A percentile compares a stretch with the other conserved stretches of the same genome.
phyloP scores from a whole-genome alignment of 306 rosid species.

The Malus fusca region DNA sequence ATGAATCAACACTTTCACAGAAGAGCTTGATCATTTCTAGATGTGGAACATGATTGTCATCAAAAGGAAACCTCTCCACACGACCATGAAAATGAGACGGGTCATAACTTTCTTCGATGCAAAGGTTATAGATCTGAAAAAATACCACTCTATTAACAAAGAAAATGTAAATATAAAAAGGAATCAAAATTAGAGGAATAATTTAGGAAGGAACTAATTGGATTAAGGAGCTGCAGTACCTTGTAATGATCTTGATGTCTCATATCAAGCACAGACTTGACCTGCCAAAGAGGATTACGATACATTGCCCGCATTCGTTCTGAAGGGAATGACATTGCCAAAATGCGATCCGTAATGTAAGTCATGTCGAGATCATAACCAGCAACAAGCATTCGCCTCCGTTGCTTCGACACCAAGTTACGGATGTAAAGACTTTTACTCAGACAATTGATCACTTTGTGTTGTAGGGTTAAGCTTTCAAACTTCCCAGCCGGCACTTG shows the following conservation, averaged over 20 bases:
- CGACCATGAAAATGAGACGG: slow-evolving; percentile 73
- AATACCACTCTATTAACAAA: neutral
- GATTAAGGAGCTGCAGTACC: slow-evolving; percentile 23
- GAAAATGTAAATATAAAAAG: neutral
- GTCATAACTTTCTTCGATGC: slow-evolving; percentile 84
- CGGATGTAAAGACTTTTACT: slow-evolving; percentile 60
- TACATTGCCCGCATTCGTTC: slow-evolving; percentile 86
- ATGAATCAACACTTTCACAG: slow-evolving; percentile 71
- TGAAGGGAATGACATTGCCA: slow-evolving; percentile 96
- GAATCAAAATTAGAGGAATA: neutral
- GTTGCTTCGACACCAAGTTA: slow-evolving; percentile 80
- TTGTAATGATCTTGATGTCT: slow-evolving; percentile 74
- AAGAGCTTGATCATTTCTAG: slow-evolving; percentile 68
- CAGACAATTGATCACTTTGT: slow-evolving; percentile 56
- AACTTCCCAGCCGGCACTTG: slow-evolving; percentile 33
- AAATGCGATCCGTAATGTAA: slow-evolving; percentile 66
- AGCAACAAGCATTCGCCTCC: slow-evolving; percentile 82
- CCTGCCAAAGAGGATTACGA: slow-evolving; percentile 98
- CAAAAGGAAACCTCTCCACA: slow-evolving; percentile 79
- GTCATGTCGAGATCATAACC: slow-evolving; percentile 99
- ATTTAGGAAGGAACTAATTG: neutral
- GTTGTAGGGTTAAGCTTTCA: slow-evolving; percentile 35
- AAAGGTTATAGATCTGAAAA: slow-evolving; percentile 80
- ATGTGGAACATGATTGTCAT: slow-evolving; percentile 86
- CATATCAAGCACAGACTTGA: slow-evolving; percentile 85